Evolutionary conservation across 2,329 filamentous ascomycete genomes (phyloP).

Genomic region (Drechmeria coniospora): DNA sequence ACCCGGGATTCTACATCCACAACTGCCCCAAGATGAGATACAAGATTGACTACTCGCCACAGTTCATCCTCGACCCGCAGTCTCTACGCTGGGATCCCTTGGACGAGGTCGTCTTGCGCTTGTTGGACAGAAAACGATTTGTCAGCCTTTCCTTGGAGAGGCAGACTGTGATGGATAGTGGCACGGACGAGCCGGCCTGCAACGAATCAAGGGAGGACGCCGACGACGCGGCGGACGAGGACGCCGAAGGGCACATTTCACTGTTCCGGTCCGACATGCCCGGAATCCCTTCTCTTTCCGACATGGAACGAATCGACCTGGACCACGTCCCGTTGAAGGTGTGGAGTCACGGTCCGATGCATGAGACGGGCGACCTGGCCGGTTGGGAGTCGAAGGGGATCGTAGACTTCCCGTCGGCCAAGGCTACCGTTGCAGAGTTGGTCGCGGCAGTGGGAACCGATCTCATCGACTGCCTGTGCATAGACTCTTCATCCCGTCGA

Average conservation of each 20-base stretch:
- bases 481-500: conserved; percentile 23
- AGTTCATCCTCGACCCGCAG: conserved; percentile 58
- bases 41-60: conserved; percentile 65
- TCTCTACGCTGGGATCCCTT: conserved; percentile 46
- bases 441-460: conserved; percentile 50
- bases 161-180: conserved; percentile 4
- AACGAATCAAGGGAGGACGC: conserved; percentile 2
- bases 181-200: background rate
- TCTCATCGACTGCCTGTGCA: conserved; percentile 36
- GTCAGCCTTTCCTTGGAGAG: conserved; percentile 28
- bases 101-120: conserved; percentile 30
- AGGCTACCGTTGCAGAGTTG: conserved; percentile 50
- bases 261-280: conserved; percentile 52
- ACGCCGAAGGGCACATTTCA: conserved; percentile 12
- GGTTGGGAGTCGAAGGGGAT: conserved; percentile 42
- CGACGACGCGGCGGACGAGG: conserved; percentile 8
- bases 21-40: conserved; percentile 71
- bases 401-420: conserved; percentile 34
- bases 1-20: conserved; percentile 71
- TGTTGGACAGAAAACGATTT: conserved; percentile 41
- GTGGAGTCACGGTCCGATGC: conserved; percentile 19
- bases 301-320: conserved; percentile 40
- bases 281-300: conserved; percentile 40
- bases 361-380: conserved; percentile 35
- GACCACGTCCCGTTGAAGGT: conserved; percentile 42